These are phyloP conservation scores for Russula griseocarnosa DNA, from an alignment of 768 basidiomycete genomes.

Conservation along the genomic window DNA sequence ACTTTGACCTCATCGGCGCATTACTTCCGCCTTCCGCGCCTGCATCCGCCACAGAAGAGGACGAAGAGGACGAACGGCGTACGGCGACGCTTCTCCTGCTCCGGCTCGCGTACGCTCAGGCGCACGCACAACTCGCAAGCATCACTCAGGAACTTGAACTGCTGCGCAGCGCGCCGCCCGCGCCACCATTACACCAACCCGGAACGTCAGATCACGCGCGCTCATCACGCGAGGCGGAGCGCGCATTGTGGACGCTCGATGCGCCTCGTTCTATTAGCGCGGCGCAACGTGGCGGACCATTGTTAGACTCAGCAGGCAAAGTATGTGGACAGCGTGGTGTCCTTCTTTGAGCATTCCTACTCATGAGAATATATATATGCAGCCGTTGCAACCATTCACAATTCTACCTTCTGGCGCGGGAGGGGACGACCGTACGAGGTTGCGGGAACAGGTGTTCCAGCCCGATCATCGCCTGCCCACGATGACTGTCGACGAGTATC, in stretches of 20 bases:
- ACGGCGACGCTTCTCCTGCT: slow-evolving; percentile 67
- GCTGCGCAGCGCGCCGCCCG: slow-evolving; percentile 49
- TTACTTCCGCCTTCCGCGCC: slow-evolving; percentile 44
- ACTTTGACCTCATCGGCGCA: slow-evolving; percentile 62
- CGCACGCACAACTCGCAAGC: slow-evolving; percentile 61
- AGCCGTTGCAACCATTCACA: slow-evolving; percentile 91
- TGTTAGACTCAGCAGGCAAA: slow-evolving; percentile 74
- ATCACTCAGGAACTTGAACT: slow-evolving; percentile 71
- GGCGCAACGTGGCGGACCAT: slow-evolving; percentile 43
- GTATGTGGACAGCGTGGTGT: slow-evolving; percentile 40
- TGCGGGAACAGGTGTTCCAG: slow-evolving; percentile 80
- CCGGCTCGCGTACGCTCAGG: slow-evolving; percentile 66
- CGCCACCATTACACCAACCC: slow-evolving; percentile 39
- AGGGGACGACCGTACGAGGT: slow-evolving; percentile 55
- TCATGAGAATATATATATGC: slow-evolving; percentile 10
- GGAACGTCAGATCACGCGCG: slow-evolving; percentile 35
- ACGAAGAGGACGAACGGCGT: slow-evolving; percentile 62
- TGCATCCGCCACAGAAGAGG: slow-evolving; percentile 42
- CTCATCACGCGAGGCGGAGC: slow-evolving; percentile 37
- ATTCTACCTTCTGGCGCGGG: slow-evolving; percentile 69
- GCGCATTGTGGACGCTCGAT: slow-evolving; percentile 74
- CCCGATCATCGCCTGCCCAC: slow-evolving; percentile 83
- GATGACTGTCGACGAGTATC: slow-evolving; percentile 94
- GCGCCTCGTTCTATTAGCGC: slow-evolving; percentile 32
- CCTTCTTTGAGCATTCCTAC: slow-evolving; percentile 17